A percentile compares a stretch with the other conserved stretches of the same genome.
Conservation (phyloP, 73 alveolate genomes). For the Tetrahymena elliotti region DNA sequence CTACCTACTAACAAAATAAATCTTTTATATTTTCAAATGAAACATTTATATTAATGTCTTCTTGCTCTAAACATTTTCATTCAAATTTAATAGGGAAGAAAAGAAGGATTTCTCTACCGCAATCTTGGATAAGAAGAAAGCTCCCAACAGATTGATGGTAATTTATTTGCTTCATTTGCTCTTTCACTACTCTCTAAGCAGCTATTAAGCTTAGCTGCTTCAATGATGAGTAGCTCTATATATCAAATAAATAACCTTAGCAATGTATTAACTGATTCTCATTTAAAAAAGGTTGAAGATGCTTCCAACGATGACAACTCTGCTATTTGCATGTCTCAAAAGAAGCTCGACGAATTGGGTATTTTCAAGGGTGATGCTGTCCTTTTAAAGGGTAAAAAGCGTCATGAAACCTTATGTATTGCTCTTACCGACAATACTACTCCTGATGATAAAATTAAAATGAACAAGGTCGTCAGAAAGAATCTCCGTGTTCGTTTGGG, state of each 20-base stretch:
- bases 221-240: not conserved
- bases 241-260: not conserved
- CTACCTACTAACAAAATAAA: not conserved
- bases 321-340: constrained; percentile 86
- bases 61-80: not conserved
- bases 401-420: constrained; percentile 95
- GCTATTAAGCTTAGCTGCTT: not conserved
- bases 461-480: constrained; percentile 95
- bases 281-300: constrained; percentile 33
- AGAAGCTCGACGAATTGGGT: constrained; percentile 93
- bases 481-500: constrained; percentile 93
- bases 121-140: constrained; percentile 87
- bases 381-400: constrained; percentile 95
- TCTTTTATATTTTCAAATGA: not conserved
- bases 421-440: constrained; percentile 86
- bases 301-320: constrained; percentile 79
- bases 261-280: not conserved
- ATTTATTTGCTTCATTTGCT: not conserved
- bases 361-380: constrained; percentile 95
- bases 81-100: not conserved
- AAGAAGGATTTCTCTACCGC: constrained; percentile 65
- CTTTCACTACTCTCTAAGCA: not conserved
- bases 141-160: constrained; percentile 81
- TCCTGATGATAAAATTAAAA: constrained; percentile 86
- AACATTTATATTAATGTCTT: not conserved